These are phyloP conservation scores for Fragaria vesca DNA, from an alignment of 306 rosid genomes.

Conservation along the genomic window DNA sequence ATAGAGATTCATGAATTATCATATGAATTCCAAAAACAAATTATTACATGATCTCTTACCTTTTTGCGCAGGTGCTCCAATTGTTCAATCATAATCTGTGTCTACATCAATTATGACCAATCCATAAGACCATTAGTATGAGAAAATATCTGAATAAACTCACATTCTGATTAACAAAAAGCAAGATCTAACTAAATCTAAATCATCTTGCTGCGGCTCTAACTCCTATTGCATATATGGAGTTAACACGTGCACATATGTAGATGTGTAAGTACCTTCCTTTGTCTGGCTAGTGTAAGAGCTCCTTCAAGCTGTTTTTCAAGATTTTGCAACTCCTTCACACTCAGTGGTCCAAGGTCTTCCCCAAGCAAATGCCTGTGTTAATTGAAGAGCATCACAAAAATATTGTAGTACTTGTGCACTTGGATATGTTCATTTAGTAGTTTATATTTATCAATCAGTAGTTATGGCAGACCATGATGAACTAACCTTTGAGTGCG, in stretches of 20 bases:
- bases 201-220: not conserved
- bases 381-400: not conserved
- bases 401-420: not conserved
- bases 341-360: conserved; percentile 86
- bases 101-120: conserved; percentile 40
- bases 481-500: conserved; percentile 67
- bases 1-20: not conserved
- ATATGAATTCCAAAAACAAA: not conserved
- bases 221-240: not conserved
- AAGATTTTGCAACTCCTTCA: conserved; percentile 80
- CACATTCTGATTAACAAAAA: not conserved
- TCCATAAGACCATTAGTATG: not conserved
- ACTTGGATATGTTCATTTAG: not conserved
- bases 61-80: conserved; percentile 78
- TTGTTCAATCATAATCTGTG: conserved; percentile 73
- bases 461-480: not conserved
- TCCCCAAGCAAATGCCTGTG: conserved; percentile 92
- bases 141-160: not conserved
- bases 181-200: not conserved
- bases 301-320: conserved; percentile 95
- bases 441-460: not conserved
- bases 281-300: conserved; percentile 76
- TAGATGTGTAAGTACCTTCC: conserved; percentile 49
- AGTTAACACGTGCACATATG: not conserved
- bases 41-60: conserved; percentile 31